Evolutionary conservation across 345 rosid genomes (phyloP).

Genomic region (Camelina hispida): DNA sequence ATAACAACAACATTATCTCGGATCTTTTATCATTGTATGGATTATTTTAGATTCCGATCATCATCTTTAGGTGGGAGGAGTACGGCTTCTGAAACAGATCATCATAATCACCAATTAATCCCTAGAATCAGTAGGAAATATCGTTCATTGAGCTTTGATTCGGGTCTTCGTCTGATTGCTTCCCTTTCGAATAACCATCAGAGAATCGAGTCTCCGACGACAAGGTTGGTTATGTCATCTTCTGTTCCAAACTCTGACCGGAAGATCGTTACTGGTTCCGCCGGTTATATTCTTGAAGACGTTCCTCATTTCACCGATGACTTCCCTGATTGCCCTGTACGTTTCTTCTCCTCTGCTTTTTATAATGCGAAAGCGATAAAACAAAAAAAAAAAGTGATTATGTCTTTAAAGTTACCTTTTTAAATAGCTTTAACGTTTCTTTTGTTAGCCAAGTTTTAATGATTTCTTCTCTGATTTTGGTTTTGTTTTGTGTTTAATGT

Average conservation of each 20-base stretch:
- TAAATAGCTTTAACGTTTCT: background rate
- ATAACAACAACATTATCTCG: conserved; percentile 21
- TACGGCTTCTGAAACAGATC: conserved; percentile 24
- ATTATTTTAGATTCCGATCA: conserved; percentile 35
- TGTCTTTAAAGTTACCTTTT: conserved; percentile 8
- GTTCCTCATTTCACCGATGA: conserved; percentile 91
- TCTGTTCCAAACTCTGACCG: conserved; percentile 29
- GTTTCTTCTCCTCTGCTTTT: background rate
- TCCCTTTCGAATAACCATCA: conserved; percentile 34
- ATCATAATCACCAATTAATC: conserved; percentile 38
- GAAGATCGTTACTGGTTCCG: conserved; percentile 69
- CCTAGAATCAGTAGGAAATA: conserved; percentile 39
- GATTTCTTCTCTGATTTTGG: conserved; percentile 11
- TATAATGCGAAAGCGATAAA: no score
- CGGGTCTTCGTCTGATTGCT: conserved; percentile 44
- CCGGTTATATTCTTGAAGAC: conserved; percentile 87
- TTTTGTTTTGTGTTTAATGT: conserved; percentile 3
- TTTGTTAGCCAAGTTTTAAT: background rate
- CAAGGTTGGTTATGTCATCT: conserved; percentile 41
- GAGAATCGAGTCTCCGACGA: conserved; percentile 36
- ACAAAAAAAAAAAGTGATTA: no score
- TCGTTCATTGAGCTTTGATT: conserved; percentile 46
- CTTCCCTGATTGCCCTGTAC: conserved; percentile 72
- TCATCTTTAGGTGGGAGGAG: conserved; percentile 11
- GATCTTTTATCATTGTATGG: conserved; percentile 41